Conservation (phyloP, 257 asterid genomes). For the Plantago major region DNA sequence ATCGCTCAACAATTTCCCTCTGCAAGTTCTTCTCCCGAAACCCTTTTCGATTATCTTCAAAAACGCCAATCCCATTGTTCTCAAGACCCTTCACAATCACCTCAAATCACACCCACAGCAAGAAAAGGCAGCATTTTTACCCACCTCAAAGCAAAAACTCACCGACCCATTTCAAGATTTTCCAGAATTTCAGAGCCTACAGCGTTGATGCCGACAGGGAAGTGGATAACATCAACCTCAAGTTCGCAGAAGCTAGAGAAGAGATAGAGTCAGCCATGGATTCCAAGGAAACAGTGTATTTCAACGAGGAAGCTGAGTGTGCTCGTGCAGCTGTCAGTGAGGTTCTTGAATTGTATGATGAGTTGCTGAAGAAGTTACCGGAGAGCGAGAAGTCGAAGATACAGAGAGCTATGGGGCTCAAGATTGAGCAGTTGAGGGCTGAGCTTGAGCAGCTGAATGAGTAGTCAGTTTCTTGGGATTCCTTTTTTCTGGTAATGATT, state of each 20-base stretch:
- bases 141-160: slow-evolving; percentile 25
- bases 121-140: too few relatives aligned
- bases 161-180: slow-evolving; percentile 22
- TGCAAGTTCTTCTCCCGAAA: slow-evolving; percentile 30
- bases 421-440: slow-evolving; percentile 91
- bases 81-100: slow-evolving; percentile 18
- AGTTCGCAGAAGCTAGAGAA: slow-evolving; percentile 98
- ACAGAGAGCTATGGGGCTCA: slow-evolving; percentile 95
- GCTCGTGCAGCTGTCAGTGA: slow-evolving; percentile 85
- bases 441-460: slow-evolving; percentile 84
- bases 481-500: neutral
- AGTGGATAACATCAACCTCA: slow-evolving; percentile 80
- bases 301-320: slow-evolving; percentile 92
- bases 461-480: slow-evolving; percentile 35
- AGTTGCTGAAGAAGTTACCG: slow-evolving; percentile 47
- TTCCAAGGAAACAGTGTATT: slow-evolving; percentile 87
- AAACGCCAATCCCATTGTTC: slow-evolving; percentile 27
- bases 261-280: slow-evolving; percentile 96
- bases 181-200: slow-evolving; percentile 38
- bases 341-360: slow-evolving; percentile 64
- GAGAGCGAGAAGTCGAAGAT: slow-evolving; percentile 58
- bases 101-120: slow-evolving; percentile 18
- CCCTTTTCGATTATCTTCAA: slow-evolving; percentile 28
- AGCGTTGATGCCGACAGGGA: slow-evolving; percentile 55
- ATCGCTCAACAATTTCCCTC: slow-evolving; percentile 39